phyloP scores from a whole-genome alignment of 345 rosid genomes.

The Kandelia obovata region DNA sequence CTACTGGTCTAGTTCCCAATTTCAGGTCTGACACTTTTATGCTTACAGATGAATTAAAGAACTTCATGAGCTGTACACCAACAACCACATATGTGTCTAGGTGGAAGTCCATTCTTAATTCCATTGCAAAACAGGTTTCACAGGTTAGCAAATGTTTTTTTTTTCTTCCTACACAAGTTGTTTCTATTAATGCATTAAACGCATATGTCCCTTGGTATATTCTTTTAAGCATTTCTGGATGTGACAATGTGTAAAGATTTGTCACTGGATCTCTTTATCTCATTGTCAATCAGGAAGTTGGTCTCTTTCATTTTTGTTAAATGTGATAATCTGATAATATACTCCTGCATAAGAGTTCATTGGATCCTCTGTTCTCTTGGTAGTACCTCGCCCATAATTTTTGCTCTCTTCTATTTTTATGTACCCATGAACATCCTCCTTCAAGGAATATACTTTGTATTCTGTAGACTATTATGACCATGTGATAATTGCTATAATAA shows the following conservation, averaged over 20 bases:
- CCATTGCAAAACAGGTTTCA: slow-evolving; percentile 66
- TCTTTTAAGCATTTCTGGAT: background rate
- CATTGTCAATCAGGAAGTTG: background rate
- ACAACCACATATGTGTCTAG: slow-evolving; percentile 33
- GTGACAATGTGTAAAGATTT: slow-evolving; percentile 4
- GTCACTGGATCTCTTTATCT: background rate
- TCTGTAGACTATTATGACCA: background rate
- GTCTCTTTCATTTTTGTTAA: background rate
- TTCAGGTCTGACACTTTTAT: slow-evolving; percentile 10
- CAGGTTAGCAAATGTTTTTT: slow-evolving; percentile 44
- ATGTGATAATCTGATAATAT: too few relatives aligned
- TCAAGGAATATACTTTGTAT: background rate
- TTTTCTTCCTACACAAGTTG: background rate
- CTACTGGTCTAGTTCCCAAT: background rate
- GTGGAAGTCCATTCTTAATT: slow-evolving; percentile 59
- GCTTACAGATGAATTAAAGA: slow-evolving; percentile 37
- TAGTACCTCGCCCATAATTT: background rate
- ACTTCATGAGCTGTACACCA: slow-evolving; percentile 17
- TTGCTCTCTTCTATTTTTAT: background rate
- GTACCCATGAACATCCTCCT: background rate
- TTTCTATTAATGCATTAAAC: background rate
- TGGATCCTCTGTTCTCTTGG: background rate
- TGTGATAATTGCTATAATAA: background rate
- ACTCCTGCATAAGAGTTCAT: background rate
- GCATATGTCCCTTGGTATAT: background rate